Evolutionary conservation across 768 basidiomycete species (phyloP), one percentile per base, ranked within the genome.

Genomic region (Rhodotorula paludigena): DNA sequence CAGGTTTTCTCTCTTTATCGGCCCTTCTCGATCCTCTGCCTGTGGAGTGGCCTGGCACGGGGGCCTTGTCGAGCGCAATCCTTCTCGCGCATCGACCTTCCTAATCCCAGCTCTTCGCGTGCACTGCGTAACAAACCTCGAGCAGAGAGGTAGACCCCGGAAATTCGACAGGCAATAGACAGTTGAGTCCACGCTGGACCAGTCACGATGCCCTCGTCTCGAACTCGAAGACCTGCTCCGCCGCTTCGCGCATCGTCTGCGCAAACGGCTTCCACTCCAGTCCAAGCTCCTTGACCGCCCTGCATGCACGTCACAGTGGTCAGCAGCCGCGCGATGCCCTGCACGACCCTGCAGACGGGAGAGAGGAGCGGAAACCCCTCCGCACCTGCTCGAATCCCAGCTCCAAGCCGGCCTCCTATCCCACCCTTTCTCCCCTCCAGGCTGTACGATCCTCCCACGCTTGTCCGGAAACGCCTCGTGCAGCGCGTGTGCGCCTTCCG

Each of bases 391-490:
- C 18, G 33, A 16, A 36, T 58, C 57, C 32, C 42, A 45, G 33
- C 15, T 20, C 8, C 30, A 58, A 21, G n/a, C 33, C 44, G 15
- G 18, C 32, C 2, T 16, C 10, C 36, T 21, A 12, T 59, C 47
- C 33, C 28, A 30, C 8, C 28, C 47, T 7, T 3, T 3, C 18
- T 48, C 18, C 10, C 44, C 57, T 35, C 44, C 42, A 16, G 57
- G 33, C 23, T 23, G 25, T 1, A 57, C 41, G 25, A 65, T 39
- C 23, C 57, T 32, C 20, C 44, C 55, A 21, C n/a, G n/a, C 57
- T 59, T 35, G 6, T 59, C 58, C 1, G 64, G 64, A 28, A 66
- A 66, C 15, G 38, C 58, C 18, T 48, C 44, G 14, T 35, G 35
- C 8, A 52, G 28, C 20, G 38, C 42, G 7, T 32, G 30, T 6